Evolutionary conservation across 139 green algal genomes (phyloP).

Genomic region (Ettlia oleoabundans): DNA sequence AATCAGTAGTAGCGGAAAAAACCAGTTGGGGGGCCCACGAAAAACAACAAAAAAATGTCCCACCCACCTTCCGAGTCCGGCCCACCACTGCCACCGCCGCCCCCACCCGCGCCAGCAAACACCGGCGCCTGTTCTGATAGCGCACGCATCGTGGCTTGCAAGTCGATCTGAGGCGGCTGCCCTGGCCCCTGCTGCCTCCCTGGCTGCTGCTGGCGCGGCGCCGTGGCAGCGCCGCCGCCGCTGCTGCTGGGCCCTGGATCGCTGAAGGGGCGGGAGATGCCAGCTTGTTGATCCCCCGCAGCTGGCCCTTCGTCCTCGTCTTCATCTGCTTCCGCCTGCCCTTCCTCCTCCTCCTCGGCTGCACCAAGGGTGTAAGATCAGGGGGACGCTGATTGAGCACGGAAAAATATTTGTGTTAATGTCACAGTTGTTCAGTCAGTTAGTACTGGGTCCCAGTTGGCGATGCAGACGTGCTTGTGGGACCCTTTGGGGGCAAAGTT

Average conservation of each 20-base stretch:
- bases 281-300: not conserved
- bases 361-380: too few species aligned
- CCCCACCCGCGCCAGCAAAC: constrained; percentile 3
- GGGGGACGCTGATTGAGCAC: too few species aligned
- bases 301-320: too few species aligned
- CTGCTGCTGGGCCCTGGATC: not conserved
- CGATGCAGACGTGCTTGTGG: too few species aligned
- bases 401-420: too few species aligned
- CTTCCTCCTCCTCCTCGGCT: too few species aligned
- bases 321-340: too few species aligned
- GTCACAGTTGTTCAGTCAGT: too few species aligned
- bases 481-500: too few species aligned
- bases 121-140: constrained; percentile 36
- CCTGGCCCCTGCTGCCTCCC: not conserved
- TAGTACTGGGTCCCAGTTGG: too few species aligned
- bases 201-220: not conserved
- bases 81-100: not conserved
- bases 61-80: not conserved
- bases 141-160: constrained; percentile 30
- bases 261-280: too few species aligned
- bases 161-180: constrained; percentile 8
- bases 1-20: too few species aligned
- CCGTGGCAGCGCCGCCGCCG: not conserved
- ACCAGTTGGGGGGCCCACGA: not conserved
- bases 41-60: not conserved